Percentiles rank a stretch among this genome's conserved stretches.
These are phyloP conservation scores for Cladorrhinum sp. DNA, from an alignment of 2,329 filamentous ascomycete species.

Conservation along the genomic window DNA sequence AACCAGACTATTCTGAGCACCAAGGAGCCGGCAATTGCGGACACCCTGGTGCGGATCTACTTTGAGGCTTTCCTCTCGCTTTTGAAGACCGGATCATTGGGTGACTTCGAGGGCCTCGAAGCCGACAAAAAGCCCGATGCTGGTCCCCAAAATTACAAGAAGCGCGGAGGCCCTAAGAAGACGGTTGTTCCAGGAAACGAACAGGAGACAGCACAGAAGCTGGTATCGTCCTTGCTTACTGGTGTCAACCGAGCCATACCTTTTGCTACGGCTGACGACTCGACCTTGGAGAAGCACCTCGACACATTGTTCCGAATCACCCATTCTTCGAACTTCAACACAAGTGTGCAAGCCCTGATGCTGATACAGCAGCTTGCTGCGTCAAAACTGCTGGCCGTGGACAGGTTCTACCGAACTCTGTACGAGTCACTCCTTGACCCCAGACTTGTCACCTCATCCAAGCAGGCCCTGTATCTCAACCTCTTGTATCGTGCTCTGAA, in stretches of 20 bases:
- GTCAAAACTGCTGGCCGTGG: slow-evolving; percentile 74
- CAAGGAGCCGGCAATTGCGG: slow-evolving; percentile 78
- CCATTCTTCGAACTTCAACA: slow-evolving; percentile 98
- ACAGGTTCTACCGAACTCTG: slow-evolving; percentile 90
- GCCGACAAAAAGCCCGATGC: slow-evolving; percentile 38
- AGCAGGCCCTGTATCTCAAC: slow-evolving; percentile 93
- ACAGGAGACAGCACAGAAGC: slow-evolving; percentile 79
- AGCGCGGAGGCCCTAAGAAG: slow-evolving; percentile 26
- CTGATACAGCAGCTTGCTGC: slow-evolving; percentile 89
- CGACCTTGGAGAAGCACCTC: slow-evolving; percentile 80
- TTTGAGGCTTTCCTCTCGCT: slow-evolving; percentile 84
- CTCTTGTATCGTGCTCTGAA: slow-evolving; percentile 85
- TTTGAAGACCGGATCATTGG: slow-evolving; percentile 59
- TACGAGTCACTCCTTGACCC: slow-evolving; percentile 95
- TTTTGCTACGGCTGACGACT: slow-evolving; percentile 78
- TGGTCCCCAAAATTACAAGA: slow-evolving; percentile 29
- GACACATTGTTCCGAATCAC: slow-evolving; percentile 94
- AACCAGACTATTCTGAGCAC: slow-evolving; percentile 92
- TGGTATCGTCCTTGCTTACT: slow-evolving; percentile 86
- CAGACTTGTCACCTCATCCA: slow-evolving; percentile 82
- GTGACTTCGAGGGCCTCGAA: slow-evolving; percentile 41
- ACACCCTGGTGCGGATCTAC: slow-evolving; percentile 82
- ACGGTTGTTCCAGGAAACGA: slow-evolving; percentile 42
- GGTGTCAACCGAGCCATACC: slow-evolving; percentile 96
- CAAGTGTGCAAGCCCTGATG: slow-evolving; percentile 90